Base-by-base conservation (phyloP, 2,329 filamentous ascomycete genomes). In the Chrysosporium queenslandicum region DNA sequence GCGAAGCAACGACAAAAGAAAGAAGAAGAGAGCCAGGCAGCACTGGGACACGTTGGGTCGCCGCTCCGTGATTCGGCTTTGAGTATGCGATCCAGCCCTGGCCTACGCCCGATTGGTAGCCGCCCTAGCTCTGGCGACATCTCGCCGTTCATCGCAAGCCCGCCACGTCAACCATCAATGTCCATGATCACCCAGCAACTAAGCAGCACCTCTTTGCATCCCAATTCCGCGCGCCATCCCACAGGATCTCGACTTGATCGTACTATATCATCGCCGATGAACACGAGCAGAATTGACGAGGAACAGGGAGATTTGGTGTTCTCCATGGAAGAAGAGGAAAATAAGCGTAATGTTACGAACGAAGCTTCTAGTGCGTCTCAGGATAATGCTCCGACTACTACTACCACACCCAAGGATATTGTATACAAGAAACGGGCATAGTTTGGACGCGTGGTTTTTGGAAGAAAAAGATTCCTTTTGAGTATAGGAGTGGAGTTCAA, bases 31-130 rank as follows among this genome's bases (percentile, higher is more conserved):
- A 66, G 64, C 27, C 66, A 63, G 63, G 73, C 73, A 16, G 74
- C 74, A 1, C 75, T 80, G 50, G 78, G 79, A 41, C 79, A 82
- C 60, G 76, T 85, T 41, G 82, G 82, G 34, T 85, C 82, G 2
- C 82, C 82, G 8, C 74, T 85, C 0, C 79, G 81, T 47, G 81
- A 83, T 61, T 80, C 79, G 2, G 76, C 74, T 5, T 64, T 79
- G 32, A 72, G 76, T 58, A 66, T 72, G 42, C 71, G 67, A 43
- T 71, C 70, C 23, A 78, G 72, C 55, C 75, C 75, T n/a, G 71
- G 71, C 21, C 59, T 79, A 14, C 73, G 75, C 14, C 73, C 77
- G 39, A 74, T 77, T 34, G 68, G 70, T 47, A 71, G 70, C 57
- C 71, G 74, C 11, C 69, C 73, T 3, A 60, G 68, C 2, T 70